These are phyloP conservation scores for Zoysia pacifica DNA, from an alignment of 176 grass and related monocot species.

Conservation along the genomic window DNA sequence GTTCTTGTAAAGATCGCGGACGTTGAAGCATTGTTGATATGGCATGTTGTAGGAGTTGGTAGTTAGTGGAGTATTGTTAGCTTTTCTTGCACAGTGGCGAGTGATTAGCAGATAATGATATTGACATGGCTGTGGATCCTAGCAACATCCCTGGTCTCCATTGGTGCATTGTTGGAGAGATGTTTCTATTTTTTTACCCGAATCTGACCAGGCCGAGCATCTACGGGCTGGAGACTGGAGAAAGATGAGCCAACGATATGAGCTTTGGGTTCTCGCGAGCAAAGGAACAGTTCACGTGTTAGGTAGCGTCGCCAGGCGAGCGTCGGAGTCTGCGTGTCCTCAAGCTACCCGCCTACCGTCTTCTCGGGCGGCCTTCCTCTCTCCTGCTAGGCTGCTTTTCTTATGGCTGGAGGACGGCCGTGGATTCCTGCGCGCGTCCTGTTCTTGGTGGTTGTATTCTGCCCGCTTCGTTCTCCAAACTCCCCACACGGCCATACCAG, in stretches of 20 bases:
- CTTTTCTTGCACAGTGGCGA: slow-evolving; percentile 50
- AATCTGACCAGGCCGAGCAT: too few species aligned
- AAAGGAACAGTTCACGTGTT: neutral
- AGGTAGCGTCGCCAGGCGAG: neutral
- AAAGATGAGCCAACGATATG: too few species aligned
- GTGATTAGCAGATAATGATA: neutral
- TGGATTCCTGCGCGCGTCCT: neutral
- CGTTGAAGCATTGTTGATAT: slow-evolving; percentile 43
- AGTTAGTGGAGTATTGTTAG: neutral
- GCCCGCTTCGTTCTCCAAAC: neutral
- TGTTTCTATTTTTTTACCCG: too few species aligned
- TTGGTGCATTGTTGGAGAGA: too few species aligned
- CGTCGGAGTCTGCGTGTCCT: neutral
- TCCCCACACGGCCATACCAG: neutral
- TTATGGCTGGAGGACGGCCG: neutral
- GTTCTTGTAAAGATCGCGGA: slow-evolving; percentile 23
- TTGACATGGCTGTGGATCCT: too few species aligned
- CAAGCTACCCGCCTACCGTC: neutral
- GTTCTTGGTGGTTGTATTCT: neutral
- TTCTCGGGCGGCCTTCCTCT: neutral
- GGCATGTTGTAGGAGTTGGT: slow-evolving; percentile 37
- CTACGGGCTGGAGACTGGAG: too few species aligned
- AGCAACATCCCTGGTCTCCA: too few species aligned
- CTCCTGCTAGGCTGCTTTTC: neutral
- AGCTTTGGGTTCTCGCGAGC: too few species aligned